Percentiles rank a stretch among this genome's conserved stretches.
phyloP scores from a whole-genome alignment of 371 early-diverging fungal genomes.

The Syncephalastrum monosporum region DNA sequence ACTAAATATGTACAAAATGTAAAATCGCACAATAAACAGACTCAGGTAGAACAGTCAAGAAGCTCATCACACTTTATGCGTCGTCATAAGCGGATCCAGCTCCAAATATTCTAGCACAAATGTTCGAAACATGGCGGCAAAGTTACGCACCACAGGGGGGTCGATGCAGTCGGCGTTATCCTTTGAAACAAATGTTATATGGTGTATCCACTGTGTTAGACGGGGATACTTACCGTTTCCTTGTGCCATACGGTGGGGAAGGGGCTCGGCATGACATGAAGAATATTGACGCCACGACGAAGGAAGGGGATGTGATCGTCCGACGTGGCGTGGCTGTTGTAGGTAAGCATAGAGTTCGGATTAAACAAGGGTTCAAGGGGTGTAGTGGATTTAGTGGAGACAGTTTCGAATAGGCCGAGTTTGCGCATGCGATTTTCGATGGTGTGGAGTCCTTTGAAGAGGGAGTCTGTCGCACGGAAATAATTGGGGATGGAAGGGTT shows the following conservation, averaged over 20 bases:
- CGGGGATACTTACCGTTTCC: conserved; percentile 27
- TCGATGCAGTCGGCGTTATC: conserved; percentile 44
- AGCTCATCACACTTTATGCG: too few species aligned
- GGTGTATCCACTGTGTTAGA: background rate
- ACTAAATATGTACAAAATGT: too few species aligned
- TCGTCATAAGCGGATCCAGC: conserved; percentile 9
- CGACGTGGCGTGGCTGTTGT: conserved; percentile 40
- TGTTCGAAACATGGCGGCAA: conserved; percentile 50
- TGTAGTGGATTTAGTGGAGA: conserved; percentile 8
- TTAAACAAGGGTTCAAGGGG: conserved; percentile 27
- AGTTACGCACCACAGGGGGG: conserved; percentile 39
- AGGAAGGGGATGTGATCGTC: conserved; percentile 93
- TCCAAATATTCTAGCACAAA: conserved; percentile 61
- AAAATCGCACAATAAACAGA: too few species aligned
- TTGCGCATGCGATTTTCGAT: conserved; percentile 37
- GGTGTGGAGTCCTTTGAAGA: conserved; percentile 46
- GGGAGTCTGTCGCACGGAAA: conserved; percentile 49
- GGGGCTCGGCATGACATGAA: conserved; percentile 82
- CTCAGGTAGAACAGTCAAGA: too few species aligned
- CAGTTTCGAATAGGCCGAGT: conserved; percentile 6
- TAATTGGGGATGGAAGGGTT: conserved; percentile 51
- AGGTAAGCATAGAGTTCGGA: conserved; percentile 22
- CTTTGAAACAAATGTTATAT: conserved; percentile 6
- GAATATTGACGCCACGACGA: conserved; percentile 72
- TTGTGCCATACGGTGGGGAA: conserved; percentile 92